A percentile compares a stretch with the other conserved stretches of the same genome.
These are phyloP conservation scores for Conoideocrella luteorostrata DNA, from an alignment of 2,329 filamentous ascomycete genomes.

Conservation along the genomic window DNA sequence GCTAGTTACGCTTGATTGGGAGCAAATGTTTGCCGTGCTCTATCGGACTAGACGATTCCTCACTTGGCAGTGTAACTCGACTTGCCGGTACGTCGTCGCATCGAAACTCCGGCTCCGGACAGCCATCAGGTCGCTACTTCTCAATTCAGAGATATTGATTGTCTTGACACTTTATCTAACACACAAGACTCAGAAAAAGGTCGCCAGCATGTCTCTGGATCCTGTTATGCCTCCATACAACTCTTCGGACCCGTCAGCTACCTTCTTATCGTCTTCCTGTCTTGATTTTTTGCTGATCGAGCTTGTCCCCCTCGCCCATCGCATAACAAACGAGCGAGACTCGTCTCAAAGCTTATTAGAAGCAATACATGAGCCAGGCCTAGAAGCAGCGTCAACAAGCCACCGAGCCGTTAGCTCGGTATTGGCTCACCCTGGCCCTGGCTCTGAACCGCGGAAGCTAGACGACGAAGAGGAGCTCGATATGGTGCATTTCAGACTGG, in stretches of 20 bases:
- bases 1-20: too few relatives aligned
- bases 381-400: constrained; percentile 7
- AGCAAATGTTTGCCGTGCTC: too few relatives aligned
- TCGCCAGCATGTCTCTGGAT: constrained; percentile 62
- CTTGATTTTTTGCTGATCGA: constrained; percentile 95
- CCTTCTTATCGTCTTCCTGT: constrained; percentile 75
- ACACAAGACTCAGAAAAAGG: neutral
- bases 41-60: too few relatives aligned
- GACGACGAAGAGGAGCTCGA: constrained; percentile 81
- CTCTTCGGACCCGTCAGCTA: constrained; percentile 65
- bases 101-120: too few relatives aligned
- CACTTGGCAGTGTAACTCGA: too few relatives aligned
- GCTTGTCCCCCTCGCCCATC: constrained; percentile 87
- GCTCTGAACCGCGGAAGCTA: constrained; percentile 17
- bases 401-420: constrained; percentile 17
- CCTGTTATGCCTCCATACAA: constrained; percentile 62
- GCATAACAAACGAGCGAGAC: constrained; percentile 70
- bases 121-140: too few relatives aligned
- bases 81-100: too few relatives aligned
- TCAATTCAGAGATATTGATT: too few relatives aligned
- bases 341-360: constrained; percentile 23
- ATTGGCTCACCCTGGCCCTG: constrained; percentile 13
- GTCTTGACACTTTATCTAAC: too few relatives aligned
- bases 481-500: constrained; percentile 76
- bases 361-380: constrained; percentile 13